Evolutionary conservation across 495 filamentous ascomycete species (phyloP), one percentile per base, ranked within the genome.

Genomic region (Penicillium canescens): DNA sequence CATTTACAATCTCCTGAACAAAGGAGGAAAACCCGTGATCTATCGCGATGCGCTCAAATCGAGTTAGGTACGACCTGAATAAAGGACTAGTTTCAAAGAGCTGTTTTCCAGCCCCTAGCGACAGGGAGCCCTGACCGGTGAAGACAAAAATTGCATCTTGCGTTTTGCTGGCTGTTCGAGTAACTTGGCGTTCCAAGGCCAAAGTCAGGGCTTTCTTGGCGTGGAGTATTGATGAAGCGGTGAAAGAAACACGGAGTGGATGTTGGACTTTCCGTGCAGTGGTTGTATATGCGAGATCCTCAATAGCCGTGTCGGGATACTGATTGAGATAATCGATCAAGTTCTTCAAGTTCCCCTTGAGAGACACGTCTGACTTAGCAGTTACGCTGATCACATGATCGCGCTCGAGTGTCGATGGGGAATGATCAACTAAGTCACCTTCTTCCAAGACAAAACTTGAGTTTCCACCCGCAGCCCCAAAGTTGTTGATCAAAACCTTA

Each of bases 111-210:
- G 67, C 62, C 2, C 51, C 60, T 31, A 59, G 49, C 36, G 86
- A 86, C 38, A 83, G 79, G 1, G 83, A 77, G 9, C 86, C 87
- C 62, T 90, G 87, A 14, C 87, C 87, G 10, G 86, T 88, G 60
- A 89, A 90, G 31, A 78, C 65, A 57, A 90, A 87, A 6, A 8
- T 20, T n/a, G 24, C 10, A 18, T n/a, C 39, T 33, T 9, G 31
- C 18, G n/a, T 11, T 43, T 26, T 16, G 26, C 16, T 3, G 16
- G 20, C 16, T 36, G 2, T 20, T 45, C 42, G 2, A 52, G 12
- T 0, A n/a, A 18, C 21, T 31, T n/a, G n/a, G n/a, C n/a, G n/a
- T n/a, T n/a, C n/a, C n/a, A n/a, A n/a, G n/a, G n/a, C 2, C 37
- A 14, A 16, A 33, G 11, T 37, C 45, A 4, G 20, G n/a, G n/a